phyloP scores from a whole-genome alignment of 2,329 filamentous ascomycete genomes.

The Ceratocystis alfenasii region DNA sequence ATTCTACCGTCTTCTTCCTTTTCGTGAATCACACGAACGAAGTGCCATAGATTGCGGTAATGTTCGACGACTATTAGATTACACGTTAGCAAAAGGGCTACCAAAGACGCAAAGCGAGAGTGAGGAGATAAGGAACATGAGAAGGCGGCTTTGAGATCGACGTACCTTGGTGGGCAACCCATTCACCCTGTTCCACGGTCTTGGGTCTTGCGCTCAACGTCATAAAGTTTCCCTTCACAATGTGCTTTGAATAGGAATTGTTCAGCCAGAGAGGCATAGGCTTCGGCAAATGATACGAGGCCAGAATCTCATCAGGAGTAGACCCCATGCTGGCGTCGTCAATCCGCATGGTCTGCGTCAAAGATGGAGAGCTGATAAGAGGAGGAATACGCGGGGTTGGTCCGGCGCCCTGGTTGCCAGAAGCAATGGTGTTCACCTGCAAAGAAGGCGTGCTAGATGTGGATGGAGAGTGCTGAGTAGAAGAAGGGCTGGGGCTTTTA shows the following conservation, averaged over 20 bases:
- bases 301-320: conserved; percentile 44
- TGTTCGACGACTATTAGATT: conserved; percentile 67
- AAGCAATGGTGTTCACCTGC: conserved; percentile 15
- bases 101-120: background rate
- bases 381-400: conserved; percentile 41
- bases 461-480: conserved; percentile 35
- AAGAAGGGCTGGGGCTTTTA: conserved; percentile 41
- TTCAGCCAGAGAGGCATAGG: conserved; percentile 64
- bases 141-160: conserved; percentile 6
- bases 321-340: conserved; percentile 44
- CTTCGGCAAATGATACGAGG: conserved; percentile 52
- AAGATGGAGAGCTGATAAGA: conserved; percentile 50
- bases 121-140: background rate
- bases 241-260: conserved; percentile 64
- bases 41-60: conserved; percentile 76
- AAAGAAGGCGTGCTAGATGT: conserved; percentile 19
- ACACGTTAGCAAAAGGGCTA: conserved; percentile 3
- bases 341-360: conserved; percentile 56
- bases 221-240: conserved; percentile 96
- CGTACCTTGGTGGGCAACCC: conserved; percentile 87
- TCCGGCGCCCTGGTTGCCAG: conserved; percentile 15
- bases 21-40: conserved; percentile 79
- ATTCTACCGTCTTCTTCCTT: conserved; percentile 64
- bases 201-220: conserved; percentile 85
- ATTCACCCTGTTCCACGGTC: conserved; percentile 87